A percentile compares a stretch with the other conserved stretches of the same genome.
Evolutionary conservation across 2,329 filamentous ascomycete species (phyloP).

Genomic region (Kalmusia sp.): DNA sequence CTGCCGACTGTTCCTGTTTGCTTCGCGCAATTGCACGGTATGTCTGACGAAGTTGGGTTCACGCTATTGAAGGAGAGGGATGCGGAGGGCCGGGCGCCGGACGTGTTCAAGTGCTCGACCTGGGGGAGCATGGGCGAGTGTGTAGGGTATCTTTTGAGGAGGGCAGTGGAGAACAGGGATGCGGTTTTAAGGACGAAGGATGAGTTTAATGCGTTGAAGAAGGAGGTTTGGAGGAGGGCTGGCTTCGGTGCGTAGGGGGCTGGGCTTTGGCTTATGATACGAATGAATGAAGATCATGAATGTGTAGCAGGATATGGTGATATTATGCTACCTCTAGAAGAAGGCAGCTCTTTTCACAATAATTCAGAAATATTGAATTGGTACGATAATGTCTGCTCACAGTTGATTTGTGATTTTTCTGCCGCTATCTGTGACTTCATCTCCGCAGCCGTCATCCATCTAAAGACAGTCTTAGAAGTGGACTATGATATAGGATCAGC

Average conservation of each 20-base stretch:
- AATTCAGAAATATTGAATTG: too few relatives aligned
- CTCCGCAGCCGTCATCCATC: too few relatives aligned
- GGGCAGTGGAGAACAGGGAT: conserved; percentile 67
- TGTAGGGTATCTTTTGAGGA: conserved; percentile 72
- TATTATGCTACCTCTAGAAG: too few relatives aligned
- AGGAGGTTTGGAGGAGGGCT: conserved; percentile 31
- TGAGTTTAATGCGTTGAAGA: conserved; percentile 36
- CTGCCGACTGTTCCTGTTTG: conserved; percentile 58
- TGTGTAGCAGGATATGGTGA: neutral
- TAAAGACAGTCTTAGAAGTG: too few relatives aligned
- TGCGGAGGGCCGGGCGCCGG: conserved; percentile 46
- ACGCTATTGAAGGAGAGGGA: conserved; percentile 37
- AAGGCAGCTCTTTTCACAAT: too few relatives aligned
- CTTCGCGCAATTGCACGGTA: conserved; percentile 88
- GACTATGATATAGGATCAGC: too few relatives aligned
- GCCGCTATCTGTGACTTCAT: too few relatives aligned
- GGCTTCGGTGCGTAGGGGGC: conserved; percentile 12
- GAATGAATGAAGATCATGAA: neutral
- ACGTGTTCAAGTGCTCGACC: conserved; percentile 63
- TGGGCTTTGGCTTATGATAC: too few relatives aligned
- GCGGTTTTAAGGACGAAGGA: conserved; percentile 58
- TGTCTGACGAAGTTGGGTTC: conserved; percentile 90
- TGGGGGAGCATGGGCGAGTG: conserved; percentile 73
- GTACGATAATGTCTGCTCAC: too few relatives aligned
- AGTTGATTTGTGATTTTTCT: too few relatives aligned